Percentiles rank a stretch among this genome's conserved stretches.
These are phyloP conservation scores for Quercus parvula DNA, from an alignment of 306 rosid genomes.

Conservation along the genomic window DNA sequence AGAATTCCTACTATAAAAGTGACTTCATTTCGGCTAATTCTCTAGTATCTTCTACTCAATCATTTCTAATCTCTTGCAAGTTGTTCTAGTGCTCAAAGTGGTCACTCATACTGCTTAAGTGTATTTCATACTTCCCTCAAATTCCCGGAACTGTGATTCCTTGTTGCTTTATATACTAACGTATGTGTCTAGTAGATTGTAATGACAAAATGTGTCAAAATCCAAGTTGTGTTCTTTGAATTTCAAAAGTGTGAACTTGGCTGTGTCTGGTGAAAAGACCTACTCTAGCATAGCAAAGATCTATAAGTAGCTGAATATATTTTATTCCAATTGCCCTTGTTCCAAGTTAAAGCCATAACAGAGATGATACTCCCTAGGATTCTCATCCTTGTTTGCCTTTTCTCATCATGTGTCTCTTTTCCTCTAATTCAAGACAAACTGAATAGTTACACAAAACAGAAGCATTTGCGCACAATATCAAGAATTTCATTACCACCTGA, in stretches of 20 bases:
- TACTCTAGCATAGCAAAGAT: neutral
- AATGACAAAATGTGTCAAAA: conserved; percentile 20
- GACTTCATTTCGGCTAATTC: neutral
- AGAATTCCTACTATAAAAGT: conserved; percentile 13
- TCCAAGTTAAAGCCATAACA: neutral
- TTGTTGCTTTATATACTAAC: conserved; percentile 30
- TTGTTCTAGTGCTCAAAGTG: conserved; percentile 36
- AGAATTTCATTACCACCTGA: conserved; percentile 28
- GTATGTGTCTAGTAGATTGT: conserved; percentile 14
- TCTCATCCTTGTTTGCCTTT: neutral
- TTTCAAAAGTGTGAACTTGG: conserved; percentile 18
- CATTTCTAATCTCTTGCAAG: conserved; percentile 28
- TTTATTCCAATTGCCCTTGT: neutral
- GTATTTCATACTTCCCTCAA: conserved; percentile 17
- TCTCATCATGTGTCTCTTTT: conserved; percentile 6
- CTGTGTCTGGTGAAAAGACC: conserved; percentile 5
- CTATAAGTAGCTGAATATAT: neutral
- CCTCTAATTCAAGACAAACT: neutral
- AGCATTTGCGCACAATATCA: neutral
- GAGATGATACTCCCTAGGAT: conserved; percentile 13
- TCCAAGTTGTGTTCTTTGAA: conserved; percentile 21
- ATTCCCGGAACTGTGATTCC: conserved; percentile 35
- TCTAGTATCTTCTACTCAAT: conserved; percentile 9
- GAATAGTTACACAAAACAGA: neutral
- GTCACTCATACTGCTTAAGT: conserved; percentile 20